Base-by-base conservation (phyloP, 2,329 filamentous ascomycete genomes). In the Colletotrichum magnum region DNA sequence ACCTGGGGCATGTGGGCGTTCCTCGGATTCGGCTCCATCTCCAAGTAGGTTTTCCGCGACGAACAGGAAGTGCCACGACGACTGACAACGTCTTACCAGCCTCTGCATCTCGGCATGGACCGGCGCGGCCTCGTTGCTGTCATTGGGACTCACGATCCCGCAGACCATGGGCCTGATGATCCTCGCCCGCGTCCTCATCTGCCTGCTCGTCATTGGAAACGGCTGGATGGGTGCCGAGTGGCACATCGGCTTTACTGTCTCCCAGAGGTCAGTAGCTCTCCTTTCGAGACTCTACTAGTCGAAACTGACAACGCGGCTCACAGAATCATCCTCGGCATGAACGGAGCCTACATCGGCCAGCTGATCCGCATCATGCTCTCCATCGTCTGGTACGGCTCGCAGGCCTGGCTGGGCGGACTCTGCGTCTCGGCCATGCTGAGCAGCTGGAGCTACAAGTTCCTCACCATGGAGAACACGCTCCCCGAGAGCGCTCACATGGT, bases 371-470 rank as follows among this genome's bases (percentile, higher is more conserved):
- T 83, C 70, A 70, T 83, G 21, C 77, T 83, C 5, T 78, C 76
- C 21, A 70, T 82, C 7, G 79, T 83, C 13, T 81, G 82, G 81
- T 80, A 78, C 69, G 77, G 76, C 1, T 77, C 80, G 5, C 81
- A 82, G 64, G 75, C 77, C 7, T 76, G 73, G 73, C 64, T 73
- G 1, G 73, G 73, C 13, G 73, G 73, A 7, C 72, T 72, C 12
- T 70, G 72, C 45, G 66, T 73, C 21, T 76, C 77, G 39, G 74
- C 80, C 32, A 82, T 82, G 72, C 72, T 86, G 24, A 83, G 83
- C 18, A 83, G 84, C 3, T 81, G 83, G 71, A 85, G 82, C 81
- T 82, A 83, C 5, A 80, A 78, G 15, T 86, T 83, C 66, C 74
- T 78, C 10, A 80, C 75, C 72, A 81, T 86, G 68, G 78, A 79